Base-by-base conservation (phyloP, 2,329 filamentous ascomycete species). In the Corynespora cassiicola region DNA sequence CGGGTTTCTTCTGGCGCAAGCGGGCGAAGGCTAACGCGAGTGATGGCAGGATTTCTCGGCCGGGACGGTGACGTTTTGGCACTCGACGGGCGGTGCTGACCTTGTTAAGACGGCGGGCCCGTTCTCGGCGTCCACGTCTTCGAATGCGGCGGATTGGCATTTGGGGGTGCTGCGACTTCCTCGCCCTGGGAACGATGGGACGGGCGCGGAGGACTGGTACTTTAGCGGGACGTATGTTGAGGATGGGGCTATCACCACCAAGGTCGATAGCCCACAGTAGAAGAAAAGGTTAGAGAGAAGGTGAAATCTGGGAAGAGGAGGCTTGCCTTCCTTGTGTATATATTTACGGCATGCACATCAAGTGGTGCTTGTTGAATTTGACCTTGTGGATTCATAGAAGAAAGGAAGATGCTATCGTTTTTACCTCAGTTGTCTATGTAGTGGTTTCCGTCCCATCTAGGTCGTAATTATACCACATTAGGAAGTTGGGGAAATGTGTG, bases 201-300 rank as follows among this genome's bases (percentile, higher is more conserved):
- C 58, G 3, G 70, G 63, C 23, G 65, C 66, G 2, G 85, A 88
- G 72, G 85, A 88, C 58, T 84, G 84, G 73, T 87, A 81, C 63
- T 88, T 87, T 69, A 84, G 80, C 3, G 85, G 86, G 7, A 81
- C 87, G 3, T 89, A 87, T 55, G 75, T 88, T 31, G 86, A 89
- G 75, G 75, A 71, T 30, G 82, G 80, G 3, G 59, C 69, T 17
- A 50, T 68, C 10, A 67, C 65, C 4, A 66, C 65, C 1, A 55
- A 56, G 4, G 56, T 67, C 9, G 58, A 45, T 27, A 65, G 63
- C 36, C 56, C 61, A 11, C 7, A 10, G 11, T 38, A 30, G 17
- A 20, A n/a, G 31, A 16, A 6, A 22, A 24, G 8, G 22, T 24
- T 24, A 24, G 22, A n/a, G 7, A 7, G n/a, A 24, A 8, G 22